phyloP scores from a whole-genome alignment of 164 flowering plant species.

The Magnolia officinalis region DNA sequence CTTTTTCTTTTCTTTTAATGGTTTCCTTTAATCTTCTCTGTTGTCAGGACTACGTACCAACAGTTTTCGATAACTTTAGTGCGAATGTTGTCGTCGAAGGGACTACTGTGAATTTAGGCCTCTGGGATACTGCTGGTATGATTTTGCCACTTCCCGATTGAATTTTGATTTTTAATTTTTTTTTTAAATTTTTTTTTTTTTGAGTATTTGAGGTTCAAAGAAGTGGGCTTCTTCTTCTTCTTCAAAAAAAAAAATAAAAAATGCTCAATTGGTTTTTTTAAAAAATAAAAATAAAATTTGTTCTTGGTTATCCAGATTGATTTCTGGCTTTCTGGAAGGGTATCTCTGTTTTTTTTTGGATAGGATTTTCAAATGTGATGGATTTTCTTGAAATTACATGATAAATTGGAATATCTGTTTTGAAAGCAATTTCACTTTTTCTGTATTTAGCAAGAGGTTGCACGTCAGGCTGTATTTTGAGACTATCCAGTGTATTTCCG shows the following conservation, averaged over 20 bases:
- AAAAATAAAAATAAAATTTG: no score
- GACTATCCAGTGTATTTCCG: background rate
- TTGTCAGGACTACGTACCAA: slow-evolving; percentile 72
- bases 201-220: background rate
- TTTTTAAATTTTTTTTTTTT: no score
- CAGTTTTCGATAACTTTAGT: slow-evolving; percentile 97
- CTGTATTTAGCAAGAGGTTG: background rate
- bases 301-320: background rate
- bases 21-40: background rate
- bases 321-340: background rate
- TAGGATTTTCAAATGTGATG: background rate
- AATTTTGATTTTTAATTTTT: background rate
- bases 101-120: slow-evolving; percentile 90
- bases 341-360: background rate
- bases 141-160: background rate
- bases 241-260: no score
- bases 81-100: slow-evolving; percentile 95
- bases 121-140: slow-evolving; percentile 99
- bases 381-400: background rate
- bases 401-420: background rate
- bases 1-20: slow-evolving; percentile 10
- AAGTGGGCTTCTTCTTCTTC: background rate
- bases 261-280: background rate
- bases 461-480: no score
- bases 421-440: background rate